Evolutionary conservation across 1,284 basidiomycete genomes (phyloP), one percentile per base, ranked within the genome.

Genomic region (Athelia sp.): DNA sequence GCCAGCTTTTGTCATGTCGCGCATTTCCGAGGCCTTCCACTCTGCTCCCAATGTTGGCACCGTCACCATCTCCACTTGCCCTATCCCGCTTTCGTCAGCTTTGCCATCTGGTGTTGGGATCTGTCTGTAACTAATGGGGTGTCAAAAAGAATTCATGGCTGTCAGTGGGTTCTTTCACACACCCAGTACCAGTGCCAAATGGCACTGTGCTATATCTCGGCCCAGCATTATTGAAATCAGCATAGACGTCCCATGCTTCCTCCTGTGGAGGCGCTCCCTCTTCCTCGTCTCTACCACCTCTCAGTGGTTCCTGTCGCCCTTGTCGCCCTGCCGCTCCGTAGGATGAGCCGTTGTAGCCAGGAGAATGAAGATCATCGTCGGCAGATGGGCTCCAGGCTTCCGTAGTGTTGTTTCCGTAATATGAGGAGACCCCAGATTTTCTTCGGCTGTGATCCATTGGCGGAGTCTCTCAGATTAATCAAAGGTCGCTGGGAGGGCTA

Each of bases 201-300:
- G 80, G 26, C 13, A 29, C 74, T 42, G 71, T 66, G 58, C 87
- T 87, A 65, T 93, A 94, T 54, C 77, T 74, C 18, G 90, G 92
- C 0, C 92, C 92, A 3, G 79, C 64, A 57, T 93, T 94, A 71
- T 95, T 93, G 66, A 95, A 95, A 69, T 95, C 92, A 9, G 91
- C 90, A 62, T 85, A 90, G 32, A 95, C 83, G 61, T 95, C 88
- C 78, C 89, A 93, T 6, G 75, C 72, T 24, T 71, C 78, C 40
- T 82, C 82, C n/a, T 54, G 47, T n/a, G 60, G 62, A 19, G 63
- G 67, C 35, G 68, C 65, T 52, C n/a, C n/a, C n/a, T 70, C 69
- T 52, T 74, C 72, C 59, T 88, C 86, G 53, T 87, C 85, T 46
- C 72, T 66, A n/a, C 79, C 82, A 14, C 82, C 84, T 62, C 87